These are phyloP conservation scores for Plantago lanceolata DNA, from an alignment of 305 asterid genomes.

Conservation along the genomic window DNA sequence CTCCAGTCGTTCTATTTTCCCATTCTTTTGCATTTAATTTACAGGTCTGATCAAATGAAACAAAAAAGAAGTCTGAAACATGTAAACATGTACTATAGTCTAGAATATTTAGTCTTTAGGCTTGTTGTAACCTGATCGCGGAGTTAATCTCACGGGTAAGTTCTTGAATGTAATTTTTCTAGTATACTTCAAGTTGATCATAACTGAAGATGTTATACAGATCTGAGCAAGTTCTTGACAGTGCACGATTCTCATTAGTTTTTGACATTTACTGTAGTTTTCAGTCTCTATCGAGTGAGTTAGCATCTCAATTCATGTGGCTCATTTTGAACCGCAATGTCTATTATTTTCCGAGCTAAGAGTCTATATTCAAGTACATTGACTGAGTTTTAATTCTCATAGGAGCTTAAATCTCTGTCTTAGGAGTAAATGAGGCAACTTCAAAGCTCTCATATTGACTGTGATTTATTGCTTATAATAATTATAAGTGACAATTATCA, in stretches of 20 bases:
- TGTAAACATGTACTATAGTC: neutral
- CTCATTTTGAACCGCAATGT: too few species aligned
- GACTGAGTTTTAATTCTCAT: neutral
- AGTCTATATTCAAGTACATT: constrained; percentile 6
- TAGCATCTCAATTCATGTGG: neutral
- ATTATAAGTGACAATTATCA: constrained; percentile 13
- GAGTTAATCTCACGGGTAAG: neutral
- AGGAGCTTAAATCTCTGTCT: neutral
- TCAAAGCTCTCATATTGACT: constrained; percentile 11
- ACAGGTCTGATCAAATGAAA: neutral
- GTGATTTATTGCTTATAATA: constrained; percentile 8
- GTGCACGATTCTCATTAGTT: neutral
- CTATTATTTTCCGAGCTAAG: neutral
- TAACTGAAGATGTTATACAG: neutral
- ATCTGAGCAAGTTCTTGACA: neutral
- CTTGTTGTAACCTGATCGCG: neutral
- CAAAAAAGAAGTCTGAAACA: too few species aligned
- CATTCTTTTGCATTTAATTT: neutral
- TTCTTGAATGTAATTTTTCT: neutral
- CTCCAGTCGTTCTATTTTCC: neutral
- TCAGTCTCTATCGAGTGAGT: neutral
- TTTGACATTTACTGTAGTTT: neutral
- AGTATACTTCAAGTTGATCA: neutral
- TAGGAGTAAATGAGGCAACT: neutral
- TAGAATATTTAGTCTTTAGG: neutral